These are phyloP conservation scores for Solanum chiquidenum DNA, from an alignment of 257 asterid species.

Conservation along the genomic window DNA sequence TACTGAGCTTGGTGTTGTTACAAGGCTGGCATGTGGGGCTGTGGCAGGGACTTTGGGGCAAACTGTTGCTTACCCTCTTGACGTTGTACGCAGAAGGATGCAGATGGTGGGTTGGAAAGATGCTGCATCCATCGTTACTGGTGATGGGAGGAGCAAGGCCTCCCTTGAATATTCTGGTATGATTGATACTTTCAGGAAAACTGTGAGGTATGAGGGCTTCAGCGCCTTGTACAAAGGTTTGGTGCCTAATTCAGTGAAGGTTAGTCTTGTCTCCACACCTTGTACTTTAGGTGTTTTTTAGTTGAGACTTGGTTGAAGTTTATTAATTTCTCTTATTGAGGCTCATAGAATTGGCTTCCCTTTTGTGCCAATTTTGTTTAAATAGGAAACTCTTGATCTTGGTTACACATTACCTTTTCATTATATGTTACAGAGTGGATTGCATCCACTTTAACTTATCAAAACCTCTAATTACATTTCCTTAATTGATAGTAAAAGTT, in stretches of 20 bases:
- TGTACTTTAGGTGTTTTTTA: background rate
- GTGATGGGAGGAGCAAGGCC: slow-evolving; percentile 67
- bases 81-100: slow-evolving; percentile 94
- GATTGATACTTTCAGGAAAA: slow-evolving; percentile 94
- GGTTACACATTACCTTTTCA: background rate
- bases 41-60: slow-evolving; percentile 97
- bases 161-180: slow-evolving; percentile 76
- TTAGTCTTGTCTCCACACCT: slow-evolving; percentile 18
- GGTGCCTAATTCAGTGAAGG: slow-evolving; percentile 98
- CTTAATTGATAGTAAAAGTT: background rate
- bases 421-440: background rate
- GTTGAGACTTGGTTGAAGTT: background rate
- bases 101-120: slow-evolving; percentile 99
- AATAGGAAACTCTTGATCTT: background rate
- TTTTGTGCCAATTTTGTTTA: background rate
- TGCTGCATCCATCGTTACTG: slow-evolving; percentile 71
- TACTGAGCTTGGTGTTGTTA: slow-evolving; percentile 62
- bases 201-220: slow-evolving; percentile 77
- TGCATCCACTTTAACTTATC: background rate
- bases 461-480: background rate
- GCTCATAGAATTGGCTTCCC: background rate
- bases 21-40: slow-evolving; percentile 92
- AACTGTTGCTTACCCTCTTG: slow-evolving; percentile 96
- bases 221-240: slow-evolving; percentile 93
- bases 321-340: background rate